These are phyloP conservation scores for Solanum clarkiae DNA, from an alignment of 257 asterid genomes.

Conservation along the genomic window DNA sequence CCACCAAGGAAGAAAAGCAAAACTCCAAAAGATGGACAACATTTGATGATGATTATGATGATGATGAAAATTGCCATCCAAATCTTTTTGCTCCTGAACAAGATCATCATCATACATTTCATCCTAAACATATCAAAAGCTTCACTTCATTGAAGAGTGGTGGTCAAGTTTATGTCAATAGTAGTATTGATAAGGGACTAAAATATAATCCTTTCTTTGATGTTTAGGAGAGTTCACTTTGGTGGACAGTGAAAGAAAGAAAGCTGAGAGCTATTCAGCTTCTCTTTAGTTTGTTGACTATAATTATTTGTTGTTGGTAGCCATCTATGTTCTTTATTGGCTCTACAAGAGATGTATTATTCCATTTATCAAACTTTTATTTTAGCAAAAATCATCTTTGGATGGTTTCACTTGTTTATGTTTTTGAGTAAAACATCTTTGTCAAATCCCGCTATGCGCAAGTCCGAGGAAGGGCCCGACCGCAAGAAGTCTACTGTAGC, in stretches of 20 bases:
- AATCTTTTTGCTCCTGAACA: constrained; percentile 43
- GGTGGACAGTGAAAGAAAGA: not conserved
- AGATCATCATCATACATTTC: constrained; percentile 6
- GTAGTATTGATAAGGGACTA: constrained; percentile 48
- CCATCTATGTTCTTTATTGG: not conserved
- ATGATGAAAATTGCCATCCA: constrained; percentile 50
- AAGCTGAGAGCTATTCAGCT: not conserved
- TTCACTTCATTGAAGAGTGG: constrained; percentile 14
- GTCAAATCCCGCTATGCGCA: not conserved
- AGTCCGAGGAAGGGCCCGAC: too few species aligned
- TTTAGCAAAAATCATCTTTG: not conserved
- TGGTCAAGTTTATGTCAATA: constrained; percentile 8
- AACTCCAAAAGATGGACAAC: constrained; percentile 43
- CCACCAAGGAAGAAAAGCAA: constrained; percentile 10
- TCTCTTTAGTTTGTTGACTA: not conserved
- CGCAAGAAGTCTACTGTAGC: too few species aligned
- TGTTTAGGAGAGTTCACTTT: constrained; percentile 6
- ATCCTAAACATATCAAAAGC: constrained; percentile 17
- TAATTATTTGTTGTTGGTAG: not conserved
- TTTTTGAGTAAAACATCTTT: not conserved
- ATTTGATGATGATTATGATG: constrained; percentile 36
- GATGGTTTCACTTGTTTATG: not conserved
- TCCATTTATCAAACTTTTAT: not conserved
- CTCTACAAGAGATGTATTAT: not conserved
- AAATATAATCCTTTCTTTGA: constrained; percentile 71